These are phyloP conservation scores for Cladorrhinum sp. DNA, from an alignment of 2,329 filamentous ascomycete species.

Conservation along the genomic window DNA sequence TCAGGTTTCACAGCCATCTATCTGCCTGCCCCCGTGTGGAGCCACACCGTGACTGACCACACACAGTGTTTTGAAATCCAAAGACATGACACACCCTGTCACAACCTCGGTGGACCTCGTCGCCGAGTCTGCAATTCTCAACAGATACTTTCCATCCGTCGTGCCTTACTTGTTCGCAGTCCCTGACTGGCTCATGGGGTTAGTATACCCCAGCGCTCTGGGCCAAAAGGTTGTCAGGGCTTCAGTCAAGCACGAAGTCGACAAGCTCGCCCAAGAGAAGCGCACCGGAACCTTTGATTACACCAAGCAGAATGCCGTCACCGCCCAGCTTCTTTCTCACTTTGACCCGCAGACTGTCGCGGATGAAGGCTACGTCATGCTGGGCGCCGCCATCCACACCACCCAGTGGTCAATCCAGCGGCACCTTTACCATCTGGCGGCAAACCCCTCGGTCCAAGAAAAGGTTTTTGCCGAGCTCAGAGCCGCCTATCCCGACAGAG, in stretches of 20 bases:
- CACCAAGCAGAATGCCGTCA: background rate
- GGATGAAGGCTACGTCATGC: background rate
- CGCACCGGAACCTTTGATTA: background rate
- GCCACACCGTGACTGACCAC: too few relatives aligned
- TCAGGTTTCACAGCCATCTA: too few relatives aligned
- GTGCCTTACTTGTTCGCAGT: background rate
- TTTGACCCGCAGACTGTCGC: background rate
- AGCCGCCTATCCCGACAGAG: background rate
- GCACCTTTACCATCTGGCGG: background rate
- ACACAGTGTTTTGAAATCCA: background rate
- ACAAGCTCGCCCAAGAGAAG: background rate
- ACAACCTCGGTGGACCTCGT: background rate
- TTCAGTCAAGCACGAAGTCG: background rate
- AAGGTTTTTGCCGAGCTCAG: background rate
- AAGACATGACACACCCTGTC: background rate
- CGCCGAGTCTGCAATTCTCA: background rate
- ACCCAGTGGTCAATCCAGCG: constrained; percentile 1
- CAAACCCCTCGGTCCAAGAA: background rate
- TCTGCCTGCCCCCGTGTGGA: too few relatives aligned
- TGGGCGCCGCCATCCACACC: constrained; percentile 4
- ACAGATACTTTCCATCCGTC: background rate
- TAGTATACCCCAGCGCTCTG: background rate
- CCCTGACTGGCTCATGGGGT: background rate
- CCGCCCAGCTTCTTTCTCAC: background rate
- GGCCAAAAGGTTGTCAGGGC: background rate